These are phyloP conservation scores for Metschnikowia hibisci DNA, from an alignment of 805 yeast genomes.

Conservation along the genomic window DNA sequence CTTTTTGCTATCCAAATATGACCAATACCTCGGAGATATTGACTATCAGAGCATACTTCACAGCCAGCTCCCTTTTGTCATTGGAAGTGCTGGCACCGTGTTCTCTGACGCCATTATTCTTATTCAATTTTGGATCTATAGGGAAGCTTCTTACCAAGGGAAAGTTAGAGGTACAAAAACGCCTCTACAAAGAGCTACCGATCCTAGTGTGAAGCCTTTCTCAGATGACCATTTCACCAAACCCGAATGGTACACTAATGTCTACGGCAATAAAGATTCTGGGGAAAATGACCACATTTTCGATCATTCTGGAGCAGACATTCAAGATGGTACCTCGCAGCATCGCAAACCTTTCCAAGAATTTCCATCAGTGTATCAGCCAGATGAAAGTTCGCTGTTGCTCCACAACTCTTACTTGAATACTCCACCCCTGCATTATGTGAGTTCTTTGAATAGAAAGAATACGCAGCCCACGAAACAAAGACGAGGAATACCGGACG, in stretches of 20 bases:
- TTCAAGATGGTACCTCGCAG: not conserved
- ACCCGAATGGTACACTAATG: constrained; percentile 39
- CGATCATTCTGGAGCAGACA: not conserved
- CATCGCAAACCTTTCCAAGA: constrained; percentile 1
- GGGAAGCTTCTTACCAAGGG: not conserved
- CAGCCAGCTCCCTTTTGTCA: constrained; percentile 19
- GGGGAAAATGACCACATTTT: constrained; percentile 1
- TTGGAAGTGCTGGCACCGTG: constrained; percentile 24
- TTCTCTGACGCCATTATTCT: constrained; percentile 29
- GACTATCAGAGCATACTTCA: constrained; percentile 16
- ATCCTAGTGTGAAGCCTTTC: not conserved
- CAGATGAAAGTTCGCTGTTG: constrained; percentile 12
- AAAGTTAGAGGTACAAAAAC: not conserved
- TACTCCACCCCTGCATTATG: constrained; percentile 18
- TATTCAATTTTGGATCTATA: constrained; percentile 31
- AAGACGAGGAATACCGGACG: constrained; percentile 16
- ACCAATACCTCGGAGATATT: constrained; percentile 12
- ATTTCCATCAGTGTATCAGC: not conserved
- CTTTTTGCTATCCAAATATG: constrained; percentile 19
- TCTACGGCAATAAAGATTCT: constrained; percentile 4
- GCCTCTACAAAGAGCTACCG: not conserved
- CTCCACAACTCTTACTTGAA: constrained; percentile 11
- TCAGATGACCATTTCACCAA: constrained; percentile 25
- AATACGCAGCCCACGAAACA: constrained; percentile 1
- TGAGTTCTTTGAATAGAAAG: constrained; percentile 12